phyloP scores from a whole-genome alignment of 116 monocot genomes.

The Iris pallida region DNA sequence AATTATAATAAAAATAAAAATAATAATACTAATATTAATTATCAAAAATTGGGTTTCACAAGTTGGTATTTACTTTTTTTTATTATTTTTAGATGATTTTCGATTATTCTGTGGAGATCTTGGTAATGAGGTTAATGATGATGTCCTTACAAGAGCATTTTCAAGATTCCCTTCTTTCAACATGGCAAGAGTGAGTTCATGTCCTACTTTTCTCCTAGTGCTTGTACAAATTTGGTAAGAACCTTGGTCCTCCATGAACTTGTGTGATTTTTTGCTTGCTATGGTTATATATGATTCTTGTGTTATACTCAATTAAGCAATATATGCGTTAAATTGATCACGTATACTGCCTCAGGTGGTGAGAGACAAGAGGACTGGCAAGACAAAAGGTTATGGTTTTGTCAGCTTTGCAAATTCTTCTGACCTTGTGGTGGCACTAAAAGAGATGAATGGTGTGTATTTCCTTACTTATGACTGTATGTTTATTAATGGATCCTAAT shows the following conservation, averaged over 20 bases:
- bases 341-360: constrained; percentile 37
- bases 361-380: constrained; percentile 49
- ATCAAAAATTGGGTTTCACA: no score
- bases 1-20: no score
- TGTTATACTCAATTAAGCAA: not conserved
- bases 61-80: no score
- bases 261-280: no score
- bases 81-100: constrained; percentile 60
- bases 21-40: no score
- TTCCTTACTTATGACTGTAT: no score
- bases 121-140: constrained; percentile 92
- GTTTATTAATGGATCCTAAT: no score
- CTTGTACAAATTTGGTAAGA: not conserved
- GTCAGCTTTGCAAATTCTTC: constrained; percentile 43
- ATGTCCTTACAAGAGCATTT: constrained; percentile 79
- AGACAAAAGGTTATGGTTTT: constrained; percentile 53
- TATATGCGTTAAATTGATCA: constrained; percentile 2
- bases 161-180: constrained; percentile 75
- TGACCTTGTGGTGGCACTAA: constrained; percentile 44
- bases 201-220: not conserved
- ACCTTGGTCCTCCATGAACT: no score
- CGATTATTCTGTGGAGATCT: constrained; percentile 85
- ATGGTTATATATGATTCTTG: not conserved
- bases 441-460: constrained; percentile 43
- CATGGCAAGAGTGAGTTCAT: constrained; percentile 73